Base-by-base conservation (phyloP, 495 filamentous ascomycete genomes). In the Podospora conica region DNA sequence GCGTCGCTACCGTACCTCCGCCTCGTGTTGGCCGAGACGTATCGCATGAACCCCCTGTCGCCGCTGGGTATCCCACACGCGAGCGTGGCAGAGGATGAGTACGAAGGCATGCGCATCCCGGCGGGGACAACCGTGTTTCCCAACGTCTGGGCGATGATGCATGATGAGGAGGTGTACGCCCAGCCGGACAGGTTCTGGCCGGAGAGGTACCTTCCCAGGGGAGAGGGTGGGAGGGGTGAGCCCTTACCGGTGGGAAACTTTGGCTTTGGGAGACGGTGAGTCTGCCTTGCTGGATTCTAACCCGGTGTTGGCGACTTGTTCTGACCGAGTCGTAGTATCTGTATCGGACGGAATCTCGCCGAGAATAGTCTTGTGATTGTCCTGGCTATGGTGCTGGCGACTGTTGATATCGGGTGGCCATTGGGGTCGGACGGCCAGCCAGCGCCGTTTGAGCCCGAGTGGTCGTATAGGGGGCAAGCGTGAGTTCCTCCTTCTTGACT, bases 11-110 rank as follows among this genome's bases (percentile, higher is more conserved):
- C 79, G 2, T 88, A 88, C 70, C 76, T 78, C 15, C 67, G 69
- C 62, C 77, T 80, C 8, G 67, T 86, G 6, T 79, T 86, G 21
- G 84, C 86, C 55, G 87, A 90, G 70, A 82, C 79, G 21, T 81
- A 88, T 55, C 79, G 87, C 60, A 88, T 87, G 84, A 78, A 83
- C 54, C 87, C 87, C 9, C 77, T 87, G 20, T 85, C 84, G 0
- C 84, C 84, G 1, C 77, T 85, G 22, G 85, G 86, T 21, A 76
- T 90, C 31, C 83, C 88, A 0, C 88, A 91, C 66, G 74, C 76
- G 7, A 79, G 80, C 3, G 71, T 73, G 15, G 72, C 81, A 11
- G 87, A 88, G 65, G 84, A 88, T 61, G 71, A 73, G 20, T 81
- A 82, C 65, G 70, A 82, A 0, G 82, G 79, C 18, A 81, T 78